Evolutionary conservation across 768 basidiomycete species (phyloP), one percentile per base, ranked within the genome.

Genomic region (Mycena polygramma): DNA sequence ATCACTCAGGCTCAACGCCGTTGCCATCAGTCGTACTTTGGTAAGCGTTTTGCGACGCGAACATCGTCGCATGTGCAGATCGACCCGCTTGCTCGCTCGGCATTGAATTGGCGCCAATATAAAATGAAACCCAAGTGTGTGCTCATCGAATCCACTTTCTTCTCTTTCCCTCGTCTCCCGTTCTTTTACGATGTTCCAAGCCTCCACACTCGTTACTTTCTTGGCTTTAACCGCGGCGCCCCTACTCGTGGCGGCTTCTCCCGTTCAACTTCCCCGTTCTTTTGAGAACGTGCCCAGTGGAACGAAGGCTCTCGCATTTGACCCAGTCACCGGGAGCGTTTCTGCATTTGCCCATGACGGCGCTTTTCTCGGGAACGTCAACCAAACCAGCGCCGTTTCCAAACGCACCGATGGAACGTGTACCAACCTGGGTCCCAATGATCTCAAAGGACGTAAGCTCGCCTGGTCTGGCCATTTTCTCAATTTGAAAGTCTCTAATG

Each of bases 271-370:
- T 30, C 66, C 66, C 22, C 66, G 58, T 30, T 60, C 66, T 36
- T 54, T 68, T 13, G 30, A 61, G 7, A 46, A 37, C 58, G 15
- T 68, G 14, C 66, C 66, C 41, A 37, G 30, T 9, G 66, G 52
- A 7, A 54, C 66, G 24, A 45, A 58, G 14, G 66, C 59, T 52
- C 66, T 68, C 43, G 66, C 66, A 9, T 67, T 67, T 13, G 66
- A 59, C 58, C 52, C 57, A 19, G 66, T 53, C 10, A 36, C 52
- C 14, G 66, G 66, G 22, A 53, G 20, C 30, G 58, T 68, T 68
- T 58, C 48, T 20, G 57, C 66, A 19, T 67, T 60, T 30, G 41
- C 35, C 17, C 41, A 37, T 14, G 30, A 68, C 52, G 66, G 58
- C 35, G n/a, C 66, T 45, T 66, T 59, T 24, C 66, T 68, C 9